Evolutionary conservation across 2,329 filamentous ascomycete species (phyloP).

Genomic region (Aspergillus bombycis): DNA sequence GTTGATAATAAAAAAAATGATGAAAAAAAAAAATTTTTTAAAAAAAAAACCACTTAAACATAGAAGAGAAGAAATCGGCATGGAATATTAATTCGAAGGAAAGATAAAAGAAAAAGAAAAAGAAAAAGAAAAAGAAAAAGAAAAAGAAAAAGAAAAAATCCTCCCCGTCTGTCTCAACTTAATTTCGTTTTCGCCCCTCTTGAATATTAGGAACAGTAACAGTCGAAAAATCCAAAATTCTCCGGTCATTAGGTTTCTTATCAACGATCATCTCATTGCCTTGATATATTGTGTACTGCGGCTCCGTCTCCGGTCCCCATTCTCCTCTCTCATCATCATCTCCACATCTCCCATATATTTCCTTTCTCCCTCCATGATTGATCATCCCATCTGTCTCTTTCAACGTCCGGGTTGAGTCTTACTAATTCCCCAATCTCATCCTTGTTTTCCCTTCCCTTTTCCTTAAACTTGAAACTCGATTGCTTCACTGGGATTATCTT

Average conservation of each 20-base stretch:
- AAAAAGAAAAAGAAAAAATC: not conserved
- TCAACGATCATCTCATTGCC: conserved; percentile 5
- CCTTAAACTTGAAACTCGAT: not conserved
- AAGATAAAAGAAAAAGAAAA: not conserved
- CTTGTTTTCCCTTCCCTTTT: not conserved
- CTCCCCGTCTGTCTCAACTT: not conserved
- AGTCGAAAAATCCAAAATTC: conserved; percentile 1
- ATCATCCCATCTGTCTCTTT: not conserved
- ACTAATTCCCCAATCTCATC: not conserved
- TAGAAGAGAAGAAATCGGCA: not conserved
- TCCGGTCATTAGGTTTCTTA: not conserved
- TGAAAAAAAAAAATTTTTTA: no score
- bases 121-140: not conserved
- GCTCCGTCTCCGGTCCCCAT: conserved; percentile 1
- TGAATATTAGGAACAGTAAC: not conserved
- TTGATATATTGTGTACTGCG: conserved; percentile 9
- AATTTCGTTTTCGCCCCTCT: conserved; percentile 2
- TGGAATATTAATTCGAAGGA: not conserved
- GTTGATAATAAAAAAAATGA: not conserved
- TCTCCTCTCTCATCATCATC: not conserved
- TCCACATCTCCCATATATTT: conserved; percentile 1
- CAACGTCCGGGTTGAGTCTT: not conserved
- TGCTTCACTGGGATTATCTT: not conserved
- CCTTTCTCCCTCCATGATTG: not conserved
- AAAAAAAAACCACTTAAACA: not conserved